Evolutionary conservation across 1,284 basidiomycete genomes (phyloP).

Genomic region (Papiliotrema flavescens): DNA sequence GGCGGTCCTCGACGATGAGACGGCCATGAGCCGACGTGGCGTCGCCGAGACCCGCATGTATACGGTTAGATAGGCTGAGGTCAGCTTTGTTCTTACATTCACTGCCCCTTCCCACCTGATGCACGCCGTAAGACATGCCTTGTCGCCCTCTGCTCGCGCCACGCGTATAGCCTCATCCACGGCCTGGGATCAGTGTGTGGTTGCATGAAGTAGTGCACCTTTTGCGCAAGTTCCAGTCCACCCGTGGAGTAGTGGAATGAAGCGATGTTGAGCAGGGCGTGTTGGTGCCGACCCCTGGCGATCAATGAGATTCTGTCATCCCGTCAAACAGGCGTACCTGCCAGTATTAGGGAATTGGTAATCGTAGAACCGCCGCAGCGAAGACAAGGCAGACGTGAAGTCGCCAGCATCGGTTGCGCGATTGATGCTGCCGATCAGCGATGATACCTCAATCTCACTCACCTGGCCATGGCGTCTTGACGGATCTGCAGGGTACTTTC

Average conservation of each 20-base stretch:
- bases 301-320: not conserved
- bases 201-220: slow-evolving; percentile 15
- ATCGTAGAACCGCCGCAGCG: slow-evolving; percentile 45
- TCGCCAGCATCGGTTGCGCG: slow-evolving; percentile 35
- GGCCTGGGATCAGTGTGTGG: slow-evolving; percentile 15
- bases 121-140: slow-evolving; percentile 40
- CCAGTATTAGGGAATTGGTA: slow-evolving; percentile 37
- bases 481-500: slow-evolving; percentile 33
- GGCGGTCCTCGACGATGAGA: slow-evolving; percentile 15
- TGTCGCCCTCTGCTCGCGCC: slow-evolving; percentile 41
- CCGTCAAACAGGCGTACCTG: slow-evolving; percentile 11
- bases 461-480: slow-evolving; percentile 31
- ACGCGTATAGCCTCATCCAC: slow-evolving; percentile 45
- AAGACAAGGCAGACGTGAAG: slow-evolving; percentile 34
- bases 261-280: slow-evolving; percentile 47
- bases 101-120: slow-evolving; percentile 28
- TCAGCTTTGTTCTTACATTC: not conserved
- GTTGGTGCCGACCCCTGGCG: slow-evolving; percentile 39
- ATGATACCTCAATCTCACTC: slow-evolving; percentile 4
- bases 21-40: slow-evolving; percentile 14
- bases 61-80: slow-evolving; percentile 22
- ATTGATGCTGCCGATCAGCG: slow-evolving; percentile 22
- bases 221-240: slow-evolving; percentile 33
- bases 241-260: slow-evolving; percentile 43
- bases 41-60: slow-evolving; percentile 18